These are phyloP conservation scores for Venturiaceae sp. DNA, from an alignment of 2,329 filamentous ascomycete genomes.

Conservation along the genomic window DNA sequence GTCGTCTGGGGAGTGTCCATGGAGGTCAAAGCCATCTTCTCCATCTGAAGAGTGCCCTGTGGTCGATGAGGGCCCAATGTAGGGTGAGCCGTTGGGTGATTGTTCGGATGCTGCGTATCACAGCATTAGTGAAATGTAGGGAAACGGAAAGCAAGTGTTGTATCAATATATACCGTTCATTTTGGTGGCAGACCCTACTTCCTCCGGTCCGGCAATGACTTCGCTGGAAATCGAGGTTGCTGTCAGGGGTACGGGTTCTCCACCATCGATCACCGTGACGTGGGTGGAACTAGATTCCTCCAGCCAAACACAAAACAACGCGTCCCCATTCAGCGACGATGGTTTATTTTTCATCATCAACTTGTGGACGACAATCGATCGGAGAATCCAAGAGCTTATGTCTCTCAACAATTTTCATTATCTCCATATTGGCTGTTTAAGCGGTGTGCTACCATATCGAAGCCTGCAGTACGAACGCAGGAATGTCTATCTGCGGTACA, in stretches of 20 bases:
- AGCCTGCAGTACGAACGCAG: neutral
- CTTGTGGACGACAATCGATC: neutral
- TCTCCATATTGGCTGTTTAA: neutral
- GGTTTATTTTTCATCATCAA: neutral
- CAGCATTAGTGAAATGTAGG: neutral
- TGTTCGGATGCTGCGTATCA: constrained; percentile 4
- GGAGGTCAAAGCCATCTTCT: constrained; percentile 2
- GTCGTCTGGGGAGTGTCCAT: neutral
- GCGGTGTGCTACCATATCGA: neutral
- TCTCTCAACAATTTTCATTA: neutral
- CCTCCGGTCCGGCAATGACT: neutral
- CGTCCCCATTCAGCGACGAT: neutral
- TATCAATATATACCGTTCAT: constrained; percentile 2
- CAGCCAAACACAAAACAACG: no score
- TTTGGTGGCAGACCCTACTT: neutral
- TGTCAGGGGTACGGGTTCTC: neutral
- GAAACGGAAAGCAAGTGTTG: neutral
- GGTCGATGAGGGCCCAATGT: constrained; percentile 3
- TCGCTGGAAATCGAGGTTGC: neutral
- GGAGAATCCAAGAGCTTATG: neutral
- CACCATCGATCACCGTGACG: no score
- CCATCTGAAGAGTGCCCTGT: neutral
- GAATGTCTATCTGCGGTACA: neutral
- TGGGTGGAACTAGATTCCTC: no score
- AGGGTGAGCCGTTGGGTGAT: constrained; percentile 4